Evolutionary conservation across 345 rosid species (phyloP).

Genomic region (Populus ilicifolia): DNA sequence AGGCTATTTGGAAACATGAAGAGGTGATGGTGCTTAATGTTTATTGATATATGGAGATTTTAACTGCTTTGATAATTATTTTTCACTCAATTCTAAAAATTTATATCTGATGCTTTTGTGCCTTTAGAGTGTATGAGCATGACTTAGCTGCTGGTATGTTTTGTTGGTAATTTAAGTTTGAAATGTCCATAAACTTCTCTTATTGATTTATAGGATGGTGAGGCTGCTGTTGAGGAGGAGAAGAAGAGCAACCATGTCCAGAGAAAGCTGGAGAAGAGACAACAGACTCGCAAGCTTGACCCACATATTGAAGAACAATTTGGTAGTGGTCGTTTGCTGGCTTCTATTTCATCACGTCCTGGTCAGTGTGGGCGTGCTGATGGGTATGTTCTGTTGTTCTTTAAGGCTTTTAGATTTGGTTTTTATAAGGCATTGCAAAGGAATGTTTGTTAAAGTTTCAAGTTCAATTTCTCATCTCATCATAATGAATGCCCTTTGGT

Average conservation of each 20-base stretch:
- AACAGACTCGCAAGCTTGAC: conserved; percentile 25
- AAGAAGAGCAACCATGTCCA: conserved; percentile 25
- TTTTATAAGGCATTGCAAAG: neutral
- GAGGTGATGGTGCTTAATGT: neutral
- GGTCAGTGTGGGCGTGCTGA: conserved; percentile 30
- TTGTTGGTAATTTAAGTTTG: neutral
- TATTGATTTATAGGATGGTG: conserved; percentile 15
- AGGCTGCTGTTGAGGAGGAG: conserved; percentile 19
- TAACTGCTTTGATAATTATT: neutral
- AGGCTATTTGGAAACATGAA: neutral
- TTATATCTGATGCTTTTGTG: neutral
- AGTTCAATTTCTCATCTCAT: too few relatives aligned
- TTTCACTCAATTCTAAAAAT: neutral
- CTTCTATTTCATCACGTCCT: conserved; percentile 28
- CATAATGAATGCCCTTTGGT: neutral
- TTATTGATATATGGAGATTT: neutral
- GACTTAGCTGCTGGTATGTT: neutral
- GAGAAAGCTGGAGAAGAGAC: conserved; percentile 28
- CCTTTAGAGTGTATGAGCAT: neutral
- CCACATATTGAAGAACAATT: conserved; percentile 27
- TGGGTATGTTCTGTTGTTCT: conserved; percentile 12
- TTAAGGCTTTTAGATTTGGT: neutral
- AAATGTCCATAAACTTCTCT: neutral
- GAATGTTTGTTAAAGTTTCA: too few relatives aligned
- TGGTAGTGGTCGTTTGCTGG: conserved; percentile 19